Percentiles rank a stretch among this genome's conserved stretches.
These are phyloP conservation scores for Suillus subluteus DNA, from an alignment of 768 basidiomycete species.

Conservation along the genomic window DNA sequence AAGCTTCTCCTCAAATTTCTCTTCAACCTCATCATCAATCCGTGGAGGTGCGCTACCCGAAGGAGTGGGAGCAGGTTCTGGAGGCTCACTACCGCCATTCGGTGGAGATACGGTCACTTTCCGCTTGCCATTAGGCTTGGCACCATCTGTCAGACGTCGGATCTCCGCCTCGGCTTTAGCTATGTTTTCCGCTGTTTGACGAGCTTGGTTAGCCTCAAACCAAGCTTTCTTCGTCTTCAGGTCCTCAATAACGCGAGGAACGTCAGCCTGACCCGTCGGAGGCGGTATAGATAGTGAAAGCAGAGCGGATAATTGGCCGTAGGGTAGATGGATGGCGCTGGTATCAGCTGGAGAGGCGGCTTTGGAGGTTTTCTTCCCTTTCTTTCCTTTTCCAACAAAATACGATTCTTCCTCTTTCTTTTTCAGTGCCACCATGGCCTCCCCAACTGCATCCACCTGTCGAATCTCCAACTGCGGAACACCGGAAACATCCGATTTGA, in stretches of 20 bases:
- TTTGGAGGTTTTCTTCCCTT: slow-evolving; percentile 63
- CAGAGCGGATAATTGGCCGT: slow-evolving; percentile 87
- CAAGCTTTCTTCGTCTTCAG: slow-evolving; percentile 93
- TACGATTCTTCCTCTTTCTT: slow-evolving; percentile 92
- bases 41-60: slow-evolving; percentile 34
- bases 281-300: slow-evolving; percentile 89
- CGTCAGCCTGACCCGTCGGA: slow-evolving; percentile 74
- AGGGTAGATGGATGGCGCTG: slow-evolving; percentile 63
- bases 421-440: slow-evolving; percentile 77
- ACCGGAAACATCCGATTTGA: slow-evolving; percentile 52
- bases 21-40: slow-evolving; percentile 41
- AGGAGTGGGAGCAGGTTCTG: slow-evolving; percentile 41
- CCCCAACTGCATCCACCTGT: slow-evolving; percentile 71
- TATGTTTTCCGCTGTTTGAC: slow-evolving; percentile 77
- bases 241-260: slow-evolving; percentile 85
- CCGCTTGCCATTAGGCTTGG: slow-evolving; percentile 39
- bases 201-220: slow-evolving; percentile 91
- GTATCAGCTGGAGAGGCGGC: slow-evolving; percentile 39
- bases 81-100: slow-evolving; percentile 43
- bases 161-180: slow-evolving; percentile 81
- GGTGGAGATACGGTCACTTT: slow-evolving; percentile 35
- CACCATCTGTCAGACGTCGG: slow-evolving; percentile 53
- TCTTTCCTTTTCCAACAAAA: slow-evolving; percentile 73
- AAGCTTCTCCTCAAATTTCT: slow-evolving; percentile 42
- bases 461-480: slow-evolving; percentile 85